Evolutionary conservation across 208 protist species (phyloP), one percentile per base, ranked within the genome.

Genomic region (Jaenimonas drosophilae): DNA sequence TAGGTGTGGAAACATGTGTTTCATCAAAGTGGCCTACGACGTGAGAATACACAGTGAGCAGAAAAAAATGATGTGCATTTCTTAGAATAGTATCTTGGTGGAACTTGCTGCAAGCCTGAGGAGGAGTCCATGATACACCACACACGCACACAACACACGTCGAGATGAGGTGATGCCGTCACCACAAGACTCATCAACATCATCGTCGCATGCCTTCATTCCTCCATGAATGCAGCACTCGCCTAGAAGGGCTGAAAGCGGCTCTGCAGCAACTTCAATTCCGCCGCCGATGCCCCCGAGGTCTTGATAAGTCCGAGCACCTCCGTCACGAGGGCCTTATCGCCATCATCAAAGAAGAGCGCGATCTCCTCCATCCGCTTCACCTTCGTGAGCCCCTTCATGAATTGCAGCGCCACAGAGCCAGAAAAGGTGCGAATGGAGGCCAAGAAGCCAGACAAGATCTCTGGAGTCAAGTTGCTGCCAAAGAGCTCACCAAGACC

Each of bases 391-490:
- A 94, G 59, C 2, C 76, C 81, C 28, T 76, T 82, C 29, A 83
- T 49, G 43, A 79, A 85, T 40, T 70, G 42, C 23, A 79, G 41
- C 23, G 70, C 76, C 14, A 40, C 59, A 9, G 67, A 36, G 0
- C 59, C 66, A 19, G 55, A 41, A 26, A 85, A 59, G 4, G 45
- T 41, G 24, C 64, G 64, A 12, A 76, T 40, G 25, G 69, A 62
- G 6, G 57, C 17, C 41, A 94, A 46, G 20, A 94, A 54, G 17
- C 68, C 69, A 14, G 78, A 21, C 23, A 94, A 65, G 42, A 94
- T 81, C 24, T 90, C 80, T 1, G 86, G 75, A 9, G 75, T 79
- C 69, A 94, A 69, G 54, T 87, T 94, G 49, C 75, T 91, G 25
- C 76, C 79, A 55, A 94, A 88, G 21, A 94, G 64, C 3, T 64